phyloP scores from a whole-genome alignment of 2,329 filamentous ascomycete species.

The Sclerotiophoma versabilis region DNA sequence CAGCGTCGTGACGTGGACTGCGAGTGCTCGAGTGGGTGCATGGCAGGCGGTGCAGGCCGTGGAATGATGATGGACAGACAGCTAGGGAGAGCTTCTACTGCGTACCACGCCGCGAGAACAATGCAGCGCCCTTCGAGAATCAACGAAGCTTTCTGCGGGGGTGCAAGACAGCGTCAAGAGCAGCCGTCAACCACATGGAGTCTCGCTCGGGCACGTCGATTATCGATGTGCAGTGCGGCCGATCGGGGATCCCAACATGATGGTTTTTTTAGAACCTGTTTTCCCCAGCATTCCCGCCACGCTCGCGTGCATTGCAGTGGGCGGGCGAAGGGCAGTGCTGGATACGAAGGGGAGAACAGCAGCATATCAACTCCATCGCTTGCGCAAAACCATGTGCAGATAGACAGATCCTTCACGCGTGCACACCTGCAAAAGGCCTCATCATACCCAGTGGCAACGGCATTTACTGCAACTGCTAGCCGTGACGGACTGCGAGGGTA shows the following conservation, averaged over 20 bases:
- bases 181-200: conserved; percentile 16
- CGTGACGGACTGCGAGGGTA: conserved; percentile 33
- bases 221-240: conserved; percentile 18
- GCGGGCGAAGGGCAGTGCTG: conserved; percentile 4
- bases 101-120: background rate
- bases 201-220: conserved; percentile 17
- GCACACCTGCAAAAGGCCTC: background rate
- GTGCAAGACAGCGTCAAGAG: conserved; percentile 8
- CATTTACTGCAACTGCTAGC: conserved; percentile 22
- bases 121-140: background rate
- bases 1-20: conserved; percentile 32
- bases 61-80: conserved; percentile 15
- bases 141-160: background rate
- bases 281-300: conserved; percentile 23
- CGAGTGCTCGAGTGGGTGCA: conserved; percentile 10
- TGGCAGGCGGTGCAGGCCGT: background rate
- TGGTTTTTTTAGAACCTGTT: conserved; percentile 25
- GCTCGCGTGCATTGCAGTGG: conserved; percentile 10
- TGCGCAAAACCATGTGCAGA: background rate
- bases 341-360: conserved; percentile 8
- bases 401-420: background rate
- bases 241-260: conserved; percentile 26
- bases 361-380: conserved; percentile 5
- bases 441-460: conserved; percentile 25
- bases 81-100: conserved; percentile 1